A percentile compares a stretch with the other conserved stretches of the same genome.
phyloP scores from a whole-genome alignment of 306 rosid genomes.

The Lotus japonicus region DNA sequence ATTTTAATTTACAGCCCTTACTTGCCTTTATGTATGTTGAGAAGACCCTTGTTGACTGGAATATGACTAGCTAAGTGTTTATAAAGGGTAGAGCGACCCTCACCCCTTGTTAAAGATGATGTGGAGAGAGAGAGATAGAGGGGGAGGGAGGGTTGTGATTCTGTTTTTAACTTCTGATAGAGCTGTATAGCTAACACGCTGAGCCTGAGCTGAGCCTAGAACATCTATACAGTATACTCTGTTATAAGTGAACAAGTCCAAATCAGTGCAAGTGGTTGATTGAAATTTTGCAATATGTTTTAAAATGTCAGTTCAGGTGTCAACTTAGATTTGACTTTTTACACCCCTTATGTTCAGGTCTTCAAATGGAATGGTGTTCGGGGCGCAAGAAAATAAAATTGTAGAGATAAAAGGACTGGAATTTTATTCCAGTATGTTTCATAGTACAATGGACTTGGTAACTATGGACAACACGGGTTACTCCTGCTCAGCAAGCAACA shows the following conservation, averaged over 20 bases:
- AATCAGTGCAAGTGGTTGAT: neutral
- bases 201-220: no score
- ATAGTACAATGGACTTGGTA: constrained; percentile 36
- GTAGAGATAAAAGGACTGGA: constrained; percentile 74
- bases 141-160: no score
- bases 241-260: constrained; percentile 9
- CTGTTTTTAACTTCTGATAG: no score
- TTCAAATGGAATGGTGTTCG: constrained; percentile 48
- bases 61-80: no score
- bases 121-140: no score
- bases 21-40: no score
- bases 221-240: no score
- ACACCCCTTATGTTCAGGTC: constrained; percentile 42
- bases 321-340: constrained; percentile 16
- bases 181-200: no score
- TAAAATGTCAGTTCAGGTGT: constrained; percentile 5
- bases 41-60: no score
- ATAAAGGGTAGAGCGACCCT: no score
- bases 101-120: no score
- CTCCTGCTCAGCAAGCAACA: constrained; percentile 14
- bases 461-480: constrained; percentile 31
- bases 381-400: constrained; percentile 60
- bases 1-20: neutral
- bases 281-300: constrained; percentile 10
- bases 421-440: constrained; percentile 58